phyloP scores from a whole-genome alignment of 352 stramenopile species.

The Pilasporangium apinafurcum region DNA sequence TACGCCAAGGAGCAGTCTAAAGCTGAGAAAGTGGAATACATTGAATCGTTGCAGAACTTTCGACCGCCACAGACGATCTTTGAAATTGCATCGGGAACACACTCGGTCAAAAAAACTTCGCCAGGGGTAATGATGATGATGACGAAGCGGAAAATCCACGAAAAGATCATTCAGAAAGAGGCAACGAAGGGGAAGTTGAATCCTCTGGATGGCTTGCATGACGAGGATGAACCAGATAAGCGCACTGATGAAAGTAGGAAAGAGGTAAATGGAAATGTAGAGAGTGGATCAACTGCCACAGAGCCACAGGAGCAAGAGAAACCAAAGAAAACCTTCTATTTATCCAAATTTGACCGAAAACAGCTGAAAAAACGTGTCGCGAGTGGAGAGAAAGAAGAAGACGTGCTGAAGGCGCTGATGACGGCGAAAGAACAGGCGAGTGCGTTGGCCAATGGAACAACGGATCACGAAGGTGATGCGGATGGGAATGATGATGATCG shows the following conservation, averaged over 20 bases:
- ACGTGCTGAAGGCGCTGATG: constrained; percentile 61
- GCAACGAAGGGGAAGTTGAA: constrained; percentile 35
- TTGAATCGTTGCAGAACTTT: constrained; percentile 90
- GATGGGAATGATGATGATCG: constrained; percentile 20
- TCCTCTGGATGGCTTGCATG: constrained; percentile 26
- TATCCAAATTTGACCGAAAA: constrained; percentile 95
- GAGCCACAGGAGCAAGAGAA: constrained; percentile 1
- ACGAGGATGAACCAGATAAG: constrained; percentile 24
- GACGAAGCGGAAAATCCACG: constrained; percentile 80
- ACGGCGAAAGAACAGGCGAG: constrained; percentile 32
- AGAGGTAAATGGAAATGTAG: constrained; percentile 5
- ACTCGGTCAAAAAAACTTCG: constrained; percentile 73
- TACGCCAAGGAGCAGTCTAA: constrained; percentile 81
- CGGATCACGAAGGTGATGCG: constrained; percentile 5
- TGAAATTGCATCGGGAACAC: constrained; percentile 87
- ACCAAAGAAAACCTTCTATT: constrained; percentile 72
- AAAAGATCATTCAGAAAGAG: constrained; percentile 81
- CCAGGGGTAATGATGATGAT: constrained; percentile 82
- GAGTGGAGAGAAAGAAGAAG: constrained; percentile 61
- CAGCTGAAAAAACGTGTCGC: constrained; percentile 89
- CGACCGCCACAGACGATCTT: constrained; percentile 95
- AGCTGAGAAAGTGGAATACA: constrained; percentile 86
- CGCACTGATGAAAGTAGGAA: constrained; percentile 21
- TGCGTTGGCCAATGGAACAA: background rate
- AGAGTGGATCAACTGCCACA: background rate